Conservation (phyloP, 768 basidiomycete genomes). For the Kwoniella botswanensis region DNA sequence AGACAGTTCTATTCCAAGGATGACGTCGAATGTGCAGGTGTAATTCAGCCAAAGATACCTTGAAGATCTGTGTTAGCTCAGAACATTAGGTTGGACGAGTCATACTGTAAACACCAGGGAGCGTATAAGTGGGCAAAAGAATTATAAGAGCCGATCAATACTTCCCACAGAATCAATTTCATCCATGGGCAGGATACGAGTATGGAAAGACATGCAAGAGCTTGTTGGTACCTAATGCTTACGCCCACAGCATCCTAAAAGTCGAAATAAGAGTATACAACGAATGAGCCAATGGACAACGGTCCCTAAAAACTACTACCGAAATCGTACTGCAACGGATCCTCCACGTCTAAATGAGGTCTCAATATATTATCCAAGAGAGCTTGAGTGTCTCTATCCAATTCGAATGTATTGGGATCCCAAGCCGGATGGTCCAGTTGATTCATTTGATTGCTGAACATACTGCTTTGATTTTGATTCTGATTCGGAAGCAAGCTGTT, state of each 20-base stretch:
- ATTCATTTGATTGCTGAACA: not conserved
- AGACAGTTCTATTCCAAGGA: too few species aligned
- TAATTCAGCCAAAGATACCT: too few species aligned
- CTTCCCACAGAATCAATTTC: too few species aligned
- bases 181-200: too few species aligned
- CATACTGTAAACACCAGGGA: too few species aligned
- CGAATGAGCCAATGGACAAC: not conserved
- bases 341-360: conserved; percentile 26
- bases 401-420: conserved; percentile 13
- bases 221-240: too few species aligned
- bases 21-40: too few species aligned
- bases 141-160: too few species aligned
- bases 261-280: not conserved
- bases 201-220: too few species aligned
- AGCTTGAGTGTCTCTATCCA: conserved; percentile 25
- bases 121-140: too few species aligned
- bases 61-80: too few species aligned
- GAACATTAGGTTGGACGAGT: too few species aligned
- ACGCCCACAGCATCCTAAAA: conserved; percentile 56
- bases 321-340: conserved; percentile 6
- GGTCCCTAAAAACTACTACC: not conserved
- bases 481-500: not conserved
- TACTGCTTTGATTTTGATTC: not conserved
- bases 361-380: conserved; percentile 22
- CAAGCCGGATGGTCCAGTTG: conserved; percentile 2